These are phyloP conservation scores for Skeletonema costatum DNA, from an alignment of 108 stramenopile species.

Conservation along the genomic window DNA sequence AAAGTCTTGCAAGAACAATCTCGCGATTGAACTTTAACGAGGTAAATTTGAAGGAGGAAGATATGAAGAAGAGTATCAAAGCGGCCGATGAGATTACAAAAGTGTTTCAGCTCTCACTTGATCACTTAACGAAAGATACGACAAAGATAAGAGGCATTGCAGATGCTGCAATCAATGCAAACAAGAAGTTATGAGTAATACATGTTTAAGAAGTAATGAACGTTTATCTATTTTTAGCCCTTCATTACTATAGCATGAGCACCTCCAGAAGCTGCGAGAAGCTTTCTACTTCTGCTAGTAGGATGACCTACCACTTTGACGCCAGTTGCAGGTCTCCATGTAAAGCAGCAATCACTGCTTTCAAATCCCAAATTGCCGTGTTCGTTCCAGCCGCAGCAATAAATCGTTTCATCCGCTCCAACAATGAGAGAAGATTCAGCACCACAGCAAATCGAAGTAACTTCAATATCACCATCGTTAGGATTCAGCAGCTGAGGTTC, in stretches of 20 bases:
- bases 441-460: constrained; percentile 59
- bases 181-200: neutral
- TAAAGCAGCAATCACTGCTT: constrained; percentile 9
- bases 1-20: neutral
- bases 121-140: neutral
- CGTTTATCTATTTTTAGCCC: neutral
- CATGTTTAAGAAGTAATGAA: neutral
- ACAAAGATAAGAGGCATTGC: neutral
- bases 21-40: neutral
- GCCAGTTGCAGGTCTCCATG: constrained; percentile 28
- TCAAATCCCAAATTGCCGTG: constrained; percentile 65
- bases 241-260: constrained; percentile 49
- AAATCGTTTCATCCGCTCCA: constrained; percentile 47
- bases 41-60: neutral
- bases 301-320: constrained; percentile 35
- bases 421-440: constrained; percentile 75
- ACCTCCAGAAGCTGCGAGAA: constrained; percentile 58
- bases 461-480: constrained; percentile 4
- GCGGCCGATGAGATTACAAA: neutral
- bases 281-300: constrained; percentile 22
- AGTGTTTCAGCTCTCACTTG: neutral
- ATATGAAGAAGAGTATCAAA: neutral
- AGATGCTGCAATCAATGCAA: neutral
- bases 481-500: constrained; percentile 25
- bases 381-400: constrained; percentile 84